Conservation (phyloP, 129 eudicot species). For the Pulicaria dysenterica region DNA sequence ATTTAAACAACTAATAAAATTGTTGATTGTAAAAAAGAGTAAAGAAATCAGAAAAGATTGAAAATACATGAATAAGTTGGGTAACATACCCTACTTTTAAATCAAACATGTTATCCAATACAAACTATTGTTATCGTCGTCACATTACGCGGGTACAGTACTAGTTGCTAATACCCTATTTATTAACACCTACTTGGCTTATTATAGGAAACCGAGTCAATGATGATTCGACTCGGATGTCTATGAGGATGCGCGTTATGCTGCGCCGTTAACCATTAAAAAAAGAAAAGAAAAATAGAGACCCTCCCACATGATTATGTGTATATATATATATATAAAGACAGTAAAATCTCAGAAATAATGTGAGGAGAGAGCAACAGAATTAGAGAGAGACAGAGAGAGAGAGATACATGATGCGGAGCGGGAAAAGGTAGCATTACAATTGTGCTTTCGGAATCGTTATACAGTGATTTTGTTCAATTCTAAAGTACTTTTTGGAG, state of each 20-base stretch:
- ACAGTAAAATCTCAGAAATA: slow-evolving; percentile 21
- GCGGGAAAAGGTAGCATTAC: slow-evolving; percentile 31
- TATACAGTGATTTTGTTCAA: slow-evolving; percentile 2
- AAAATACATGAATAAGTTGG: no score
- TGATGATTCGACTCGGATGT: slow-evolving; percentile 33
- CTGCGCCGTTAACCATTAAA: slow-evolving; percentile 31
- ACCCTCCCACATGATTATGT: slow-evolving; percentile 16
- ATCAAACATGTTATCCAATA: no score
- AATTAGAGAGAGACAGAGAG: neutral
- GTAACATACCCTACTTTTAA: no score
- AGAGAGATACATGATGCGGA: slow-evolving; percentile 11
- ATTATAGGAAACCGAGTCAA: slow-evolving; percentile 25
- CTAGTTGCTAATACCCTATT: no score
- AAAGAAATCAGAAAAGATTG: no score
- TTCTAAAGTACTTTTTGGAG: neutral
- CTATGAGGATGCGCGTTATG: slow-evolving; percentile 13
- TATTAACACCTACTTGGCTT: no score
- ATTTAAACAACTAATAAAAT: no score
- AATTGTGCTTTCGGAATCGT: slow-evolving; percentile 26
- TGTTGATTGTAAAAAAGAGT: no score
- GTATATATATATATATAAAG: slow-evolving; percentile 20
- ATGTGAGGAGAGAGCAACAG: slow-evolving; percentile 15
- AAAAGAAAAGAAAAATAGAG: slow-evolving; percentile 4
- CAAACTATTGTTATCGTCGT: no score
- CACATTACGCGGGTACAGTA: no score